Evolutionary conservation across 768 basidiomycete genomes (phyloP).

Genomic region (Plicaturopsis crispa): DNA sequence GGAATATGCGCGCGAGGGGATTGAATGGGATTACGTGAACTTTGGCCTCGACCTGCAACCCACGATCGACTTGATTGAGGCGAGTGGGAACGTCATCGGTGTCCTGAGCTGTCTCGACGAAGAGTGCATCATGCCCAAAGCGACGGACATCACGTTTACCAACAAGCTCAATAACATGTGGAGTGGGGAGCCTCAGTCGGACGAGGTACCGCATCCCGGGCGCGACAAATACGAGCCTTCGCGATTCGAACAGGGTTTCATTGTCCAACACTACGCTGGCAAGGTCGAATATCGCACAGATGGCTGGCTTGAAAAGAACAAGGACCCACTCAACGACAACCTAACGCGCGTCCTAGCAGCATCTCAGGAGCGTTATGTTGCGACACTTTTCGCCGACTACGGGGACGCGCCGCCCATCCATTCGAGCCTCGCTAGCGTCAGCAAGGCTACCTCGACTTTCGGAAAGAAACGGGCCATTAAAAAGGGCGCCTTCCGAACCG

Average conservation of each 20-base stretch:
- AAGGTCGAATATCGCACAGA: conserved; percentile 94
- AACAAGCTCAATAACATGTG: conserved; percentile 84
- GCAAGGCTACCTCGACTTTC: conserved; percentile 34
- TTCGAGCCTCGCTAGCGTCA: conserved; percentile 28
- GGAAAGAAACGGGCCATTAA: conserved; percentile 73
- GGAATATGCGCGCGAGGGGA: conserved; percentile 92
- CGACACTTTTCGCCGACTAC: conserved; percentile 80
- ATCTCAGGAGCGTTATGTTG: conserved; percentile 78
- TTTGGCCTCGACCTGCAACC: conserved; percentile 97
- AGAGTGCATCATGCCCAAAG: conserved; percentile 99
- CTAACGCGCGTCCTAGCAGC: conserved; percentile 80
- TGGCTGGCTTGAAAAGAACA: conserved; percentile 99
- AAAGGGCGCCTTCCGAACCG: conserved; percentile 95
- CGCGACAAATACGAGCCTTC: conserved; percentile 79
- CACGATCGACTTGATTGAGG: conserved; percentile 96
- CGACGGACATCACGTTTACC: conserved; percentile 90
- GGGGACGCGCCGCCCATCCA: conserved; percentile 34
- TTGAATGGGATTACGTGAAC: conserved; percentile 97
- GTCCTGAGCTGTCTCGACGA: conserved; percentile 92
- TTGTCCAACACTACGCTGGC: conserved; percentile 93
- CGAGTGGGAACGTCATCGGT: conserved; percentile 66
- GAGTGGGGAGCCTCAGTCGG: conserved; percentile 33
- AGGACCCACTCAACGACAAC: conserved; percentile 96
- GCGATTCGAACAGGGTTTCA: conserved; percentile 90
- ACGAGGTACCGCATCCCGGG: conserved; percentile 58